Conservation (phyloP, 2,329 filamentous ascomycete genomes). For the Colletotrichum sp. region DNA sequence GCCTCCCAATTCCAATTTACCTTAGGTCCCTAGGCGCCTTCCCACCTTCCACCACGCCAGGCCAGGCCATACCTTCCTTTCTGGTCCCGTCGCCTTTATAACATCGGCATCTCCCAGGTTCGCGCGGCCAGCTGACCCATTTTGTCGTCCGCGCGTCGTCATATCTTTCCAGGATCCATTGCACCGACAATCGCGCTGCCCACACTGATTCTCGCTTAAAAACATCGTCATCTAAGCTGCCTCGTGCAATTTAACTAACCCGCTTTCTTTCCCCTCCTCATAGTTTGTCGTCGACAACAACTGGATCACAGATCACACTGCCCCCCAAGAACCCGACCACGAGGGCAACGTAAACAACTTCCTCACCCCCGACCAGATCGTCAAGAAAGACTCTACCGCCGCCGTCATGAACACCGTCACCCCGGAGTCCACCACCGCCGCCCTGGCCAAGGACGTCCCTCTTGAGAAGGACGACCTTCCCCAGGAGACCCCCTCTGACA, state of each 20-base stretch:
- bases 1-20: constrained; percentile 19
- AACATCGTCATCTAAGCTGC: constrained; percentile 2
- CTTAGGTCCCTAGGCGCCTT: background rate
- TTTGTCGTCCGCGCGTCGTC: constrained; percentile 15
- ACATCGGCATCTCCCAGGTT: constrained; percentile 13
- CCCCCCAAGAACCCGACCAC: constrained; percentile 81
- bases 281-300: constrained; percentile 95
- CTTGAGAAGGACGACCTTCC: constrained; percentile 22
- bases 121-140: constrained; percentile 10
- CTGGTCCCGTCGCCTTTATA: constrained; percentile 7
- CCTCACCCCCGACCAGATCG: constrained; percentile 75
- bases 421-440: constrained; percentile 74
- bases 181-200: constrained; percentile 7
- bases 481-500: constrained; percentile 35
- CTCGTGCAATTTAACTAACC: constrained; percentile 13
- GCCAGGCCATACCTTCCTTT: background rate
- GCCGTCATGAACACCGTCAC: constrained; percentile 70
- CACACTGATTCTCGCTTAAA: constrained; percentile 17
- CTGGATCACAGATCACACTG: constrained; percentile 84
- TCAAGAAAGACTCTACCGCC: constrained; percentile 47
- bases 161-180: constrained; percentile 18
- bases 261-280: constrained; percentile 20
- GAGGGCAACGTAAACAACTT: constrained; percentile 93
- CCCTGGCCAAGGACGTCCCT: constrained; percentile 61
- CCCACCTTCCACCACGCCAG: background rate